Percentiles rank a stretch among this genome's conserved stretches.
These are phyloP conservation scores for Chimonanthus praecox DNA, from an alignment of 164 flowering plant genomes.

Conservation along the genomic window DNA sequence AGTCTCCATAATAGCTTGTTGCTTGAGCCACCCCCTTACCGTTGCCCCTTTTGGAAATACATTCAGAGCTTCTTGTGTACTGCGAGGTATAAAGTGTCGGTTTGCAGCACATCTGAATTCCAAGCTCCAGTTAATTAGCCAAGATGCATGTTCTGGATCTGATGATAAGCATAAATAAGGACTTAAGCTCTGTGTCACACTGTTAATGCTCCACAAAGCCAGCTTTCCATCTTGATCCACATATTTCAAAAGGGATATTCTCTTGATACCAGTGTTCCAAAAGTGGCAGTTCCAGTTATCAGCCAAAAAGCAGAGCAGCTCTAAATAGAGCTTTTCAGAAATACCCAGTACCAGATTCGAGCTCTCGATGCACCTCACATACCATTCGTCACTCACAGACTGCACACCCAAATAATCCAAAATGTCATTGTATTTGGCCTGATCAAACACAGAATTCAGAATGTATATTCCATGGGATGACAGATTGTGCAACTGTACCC, in stretches of 20 bases:
- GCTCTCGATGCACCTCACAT: constrained; percentile 8
- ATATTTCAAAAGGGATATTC: constrained; percentile 14
- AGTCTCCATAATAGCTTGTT: not conserved
- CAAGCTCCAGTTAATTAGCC: constrained; percentile 23
- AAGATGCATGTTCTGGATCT: not conserved
- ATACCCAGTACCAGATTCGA: constrained; percentile 13
- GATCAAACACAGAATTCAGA: constrained; percentile 9
- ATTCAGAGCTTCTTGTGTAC: constrained; percentile 8
- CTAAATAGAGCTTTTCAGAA: constrained; percentile 17
- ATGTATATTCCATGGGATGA: constrained; percentile 19
- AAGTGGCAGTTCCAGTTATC: constrained; percentile 2
- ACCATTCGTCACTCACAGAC: constrained; percentile 8
- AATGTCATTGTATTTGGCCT: constrained; percentile 5
- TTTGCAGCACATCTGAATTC: constrained; percentile 14
- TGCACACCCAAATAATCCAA: constrained; percentile 17
- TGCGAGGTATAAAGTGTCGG: constrained; percentile 14
- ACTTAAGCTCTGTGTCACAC: not conserved
- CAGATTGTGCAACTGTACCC: constrained; percentile 21
- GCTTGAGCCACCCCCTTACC: constrained; percentile 12
- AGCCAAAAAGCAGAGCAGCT: constrained; percentile 23
- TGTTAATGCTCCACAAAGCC: constrained; percentile 5
- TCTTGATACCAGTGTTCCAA: not conserved
- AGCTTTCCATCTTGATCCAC: constrained; percentile 4
- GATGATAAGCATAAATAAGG: not conserved
- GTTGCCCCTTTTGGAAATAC: not conserved